phyloP scores from a whole-genome alignment of 139 green algal genomes.

The Astrephomene gubernaculifera region DNA sequence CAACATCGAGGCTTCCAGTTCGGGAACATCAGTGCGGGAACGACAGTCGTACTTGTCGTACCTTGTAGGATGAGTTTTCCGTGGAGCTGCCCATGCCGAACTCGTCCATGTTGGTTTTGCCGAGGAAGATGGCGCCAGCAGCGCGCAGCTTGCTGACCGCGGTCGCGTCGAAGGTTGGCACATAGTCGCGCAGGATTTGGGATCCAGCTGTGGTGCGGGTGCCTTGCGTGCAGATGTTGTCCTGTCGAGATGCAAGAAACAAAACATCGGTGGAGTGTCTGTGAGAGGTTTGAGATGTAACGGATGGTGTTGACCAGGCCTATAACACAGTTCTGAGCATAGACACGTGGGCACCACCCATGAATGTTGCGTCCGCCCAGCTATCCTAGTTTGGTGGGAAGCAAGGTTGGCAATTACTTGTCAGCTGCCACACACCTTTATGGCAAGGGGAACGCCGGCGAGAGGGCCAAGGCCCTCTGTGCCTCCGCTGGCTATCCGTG shows the following conservation, averaged over 20 bases:
- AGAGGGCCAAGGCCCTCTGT: conserved; percentile 60
- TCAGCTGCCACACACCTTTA: conserved; percentile 79
- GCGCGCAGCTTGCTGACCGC: conserved; percentile 72
- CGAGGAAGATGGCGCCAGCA: conserved; percentile 90
- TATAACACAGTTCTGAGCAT: background rate
- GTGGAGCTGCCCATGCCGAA: conserved; percentile 98
- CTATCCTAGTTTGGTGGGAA: background rate
- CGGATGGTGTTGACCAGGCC: background rate
- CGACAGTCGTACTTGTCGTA: conserved; percentile 31
- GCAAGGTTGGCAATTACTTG: background rate
- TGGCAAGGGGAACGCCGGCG: conserved; percentile 85
- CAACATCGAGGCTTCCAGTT: too few species aligned
- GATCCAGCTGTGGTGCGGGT: conserved; percentile 91
- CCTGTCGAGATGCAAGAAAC: conserved; percentile 62
- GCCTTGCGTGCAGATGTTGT: conserved; percentile 94
- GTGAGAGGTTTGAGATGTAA: background rate
- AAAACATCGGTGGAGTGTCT: too few species aligned
- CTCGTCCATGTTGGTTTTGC: conserved; percentile 98
- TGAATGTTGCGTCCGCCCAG: background rate
- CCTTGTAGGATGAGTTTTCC: conserved; percentile 91
- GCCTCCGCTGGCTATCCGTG: conserved; percentile 53
- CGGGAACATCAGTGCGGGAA: too few species aligned
- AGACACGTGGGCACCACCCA: background rate
- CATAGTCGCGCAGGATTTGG: conserved; percentile 78
- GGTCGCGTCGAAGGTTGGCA: conserved; percentile 84